Conservation (phyloP, 345 rosid species). For the Mallotus nudiflorus region DNA sequence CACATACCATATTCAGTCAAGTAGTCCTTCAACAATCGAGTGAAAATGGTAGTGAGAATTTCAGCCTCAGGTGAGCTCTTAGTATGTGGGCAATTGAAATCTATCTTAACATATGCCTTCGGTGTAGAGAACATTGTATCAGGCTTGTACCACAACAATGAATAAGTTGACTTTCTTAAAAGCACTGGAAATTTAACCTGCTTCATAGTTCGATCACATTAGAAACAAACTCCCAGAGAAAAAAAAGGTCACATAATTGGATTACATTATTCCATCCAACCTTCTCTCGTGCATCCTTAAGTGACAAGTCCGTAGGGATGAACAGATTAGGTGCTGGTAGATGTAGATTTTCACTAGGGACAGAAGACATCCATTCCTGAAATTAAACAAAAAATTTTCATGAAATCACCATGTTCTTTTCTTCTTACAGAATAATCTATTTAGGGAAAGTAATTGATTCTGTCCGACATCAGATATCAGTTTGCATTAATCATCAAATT, state of each 20-base stretch:
- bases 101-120: constrained; percentile 78
- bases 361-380: constrained; percentile 74
- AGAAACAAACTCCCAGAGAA: constrained; percentile 7
- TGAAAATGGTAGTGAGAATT: constrained; percentile 64
- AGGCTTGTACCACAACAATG: constrained; percentile 82
- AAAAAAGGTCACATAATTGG: neutral
- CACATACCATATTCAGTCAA: constrained; percentile 85
- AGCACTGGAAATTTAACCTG: constrained; percentile 65
- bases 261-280: constrained; percentile 26
- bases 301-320: constrained; percentile 76
- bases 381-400: constrained; percentile 22
- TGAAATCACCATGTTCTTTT: neutral
- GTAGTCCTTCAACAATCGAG: constrained; percentile 73
- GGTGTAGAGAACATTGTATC: constrained; percentile 80
- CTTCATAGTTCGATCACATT: constrained; percentile 26
- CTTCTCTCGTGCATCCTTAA: constrained; percentile 63
- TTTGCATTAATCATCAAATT: neutral
- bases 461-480: neutral
- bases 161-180: constrained; percentile 56
- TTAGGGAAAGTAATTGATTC: neutral
- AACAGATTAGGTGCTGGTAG: constrained; percentile 70
- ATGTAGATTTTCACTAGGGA: constrained; percentile 65
- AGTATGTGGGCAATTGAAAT: constrained; percentile 78
- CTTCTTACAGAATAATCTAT: constrained; percentile 8
- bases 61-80: constrained; percentile 72